Evolutionary conservation across 2,329 filamentous ascomycete genomes (phyloP).

Genomic region (Aspergillus pseudonomiae): DNA sequence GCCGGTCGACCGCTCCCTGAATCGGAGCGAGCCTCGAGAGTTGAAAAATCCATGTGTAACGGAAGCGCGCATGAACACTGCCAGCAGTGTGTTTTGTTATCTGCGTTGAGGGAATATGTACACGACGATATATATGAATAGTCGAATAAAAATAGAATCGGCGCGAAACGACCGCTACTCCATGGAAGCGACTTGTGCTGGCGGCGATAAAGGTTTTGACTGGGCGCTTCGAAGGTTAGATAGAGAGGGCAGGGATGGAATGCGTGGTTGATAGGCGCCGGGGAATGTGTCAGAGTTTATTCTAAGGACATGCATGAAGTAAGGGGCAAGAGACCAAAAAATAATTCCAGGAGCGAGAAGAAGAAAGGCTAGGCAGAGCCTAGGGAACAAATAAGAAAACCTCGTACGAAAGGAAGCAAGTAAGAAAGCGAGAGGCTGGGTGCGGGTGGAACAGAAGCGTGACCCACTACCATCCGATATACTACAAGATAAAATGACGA

Average conservation of each 20-base stretch:
- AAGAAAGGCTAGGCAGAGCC: background rate
- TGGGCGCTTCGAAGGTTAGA: background rate
- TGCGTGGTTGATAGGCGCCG: background rate
- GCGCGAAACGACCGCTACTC: background rate
- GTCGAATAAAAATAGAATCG: background rate
- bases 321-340: conserved; percentile 3
- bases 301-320: conserved; percentile 7
- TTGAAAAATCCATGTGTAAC: conserved; percentile 9
- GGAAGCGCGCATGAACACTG: conserved; percentile 3
- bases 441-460: background rate
- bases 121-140: background rate
- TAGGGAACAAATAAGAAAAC: conserved; percentile 1
- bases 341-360: background rate
- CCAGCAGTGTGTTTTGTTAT: background rate
- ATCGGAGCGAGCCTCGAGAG: conserved; percentile 51
- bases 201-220: background rate
- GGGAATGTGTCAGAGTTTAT: background rate
- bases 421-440: conserved; percentile 24
- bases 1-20: conserved; percentile 48
- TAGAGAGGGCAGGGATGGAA: background rate
- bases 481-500: background rate
- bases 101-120: background rate
- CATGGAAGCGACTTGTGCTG: background rate
- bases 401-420: background rate
- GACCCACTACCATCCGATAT: background rate